Percentiles rank a stretch among this genome's conserved stretches.
These are phyloP conservation scores for Penicillium rolfsii DNA, from an alignment of 2,329 filamentous ascomycete genomes.

Conservation along the genomic window DNA sequence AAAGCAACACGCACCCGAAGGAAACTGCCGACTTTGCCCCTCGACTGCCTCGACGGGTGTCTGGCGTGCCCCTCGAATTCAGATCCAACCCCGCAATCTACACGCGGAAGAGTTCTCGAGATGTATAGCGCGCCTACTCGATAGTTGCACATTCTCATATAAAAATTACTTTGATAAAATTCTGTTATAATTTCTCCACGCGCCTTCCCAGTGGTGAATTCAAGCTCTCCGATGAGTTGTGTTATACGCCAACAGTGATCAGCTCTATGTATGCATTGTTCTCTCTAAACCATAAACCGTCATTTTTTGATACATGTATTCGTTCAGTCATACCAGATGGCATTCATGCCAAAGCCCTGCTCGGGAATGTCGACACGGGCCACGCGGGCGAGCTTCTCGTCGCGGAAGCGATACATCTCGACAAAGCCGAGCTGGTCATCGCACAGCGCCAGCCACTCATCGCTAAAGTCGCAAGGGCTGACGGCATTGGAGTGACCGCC, in stretches of 20 bases:
- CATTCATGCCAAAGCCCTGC: slow-evolving; percentile 94
- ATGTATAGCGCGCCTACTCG: background rate
- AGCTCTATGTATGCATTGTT: background rate
- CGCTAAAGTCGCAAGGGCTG: slow-evolving; percentile 78
- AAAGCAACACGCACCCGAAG: slow-evolving; percentile 30
- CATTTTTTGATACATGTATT: background rate
- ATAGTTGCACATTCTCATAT: background rate
- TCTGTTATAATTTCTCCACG: background rate
- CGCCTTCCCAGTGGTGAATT: background rate
- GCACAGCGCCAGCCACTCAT: slow-evolving; percentile 87
- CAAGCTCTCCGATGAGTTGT: background rate
- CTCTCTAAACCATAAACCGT: background rate
- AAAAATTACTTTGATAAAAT: no score
- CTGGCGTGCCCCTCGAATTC: background rate
- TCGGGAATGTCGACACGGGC: slow-evolving; percentile 77
- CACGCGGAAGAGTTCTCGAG: no score
- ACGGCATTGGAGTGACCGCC: slow-evolving; percentile 89
- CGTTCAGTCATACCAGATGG: slow-evolving; percentile 83
- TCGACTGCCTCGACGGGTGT: background rate
- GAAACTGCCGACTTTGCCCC: slow-evolving; percentile 28
- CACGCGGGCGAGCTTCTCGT: slow-evolving; percentile 77
- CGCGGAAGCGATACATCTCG: slow-evolving; percentile 84
- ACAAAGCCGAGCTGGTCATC: slow-evolving; percentile 87
- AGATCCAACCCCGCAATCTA: background rate
- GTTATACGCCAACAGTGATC: background rate